A percentile compares a stretch with the other conserved stretches of the same genome.
Conservation (phyloP, 164 flowering plant species). For the Saururus chinensis region DNA sequence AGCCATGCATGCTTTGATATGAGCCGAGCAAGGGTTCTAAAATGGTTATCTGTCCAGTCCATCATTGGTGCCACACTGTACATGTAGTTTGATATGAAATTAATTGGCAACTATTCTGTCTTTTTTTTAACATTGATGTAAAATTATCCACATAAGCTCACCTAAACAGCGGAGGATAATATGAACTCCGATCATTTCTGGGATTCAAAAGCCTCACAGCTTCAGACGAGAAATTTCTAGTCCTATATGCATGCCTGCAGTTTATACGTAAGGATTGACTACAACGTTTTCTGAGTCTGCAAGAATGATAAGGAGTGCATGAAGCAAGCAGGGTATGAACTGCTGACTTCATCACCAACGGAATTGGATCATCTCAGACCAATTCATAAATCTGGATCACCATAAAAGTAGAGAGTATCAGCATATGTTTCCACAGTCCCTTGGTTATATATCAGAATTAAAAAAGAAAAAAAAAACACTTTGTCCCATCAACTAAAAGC, state of each 20-base stretch:
- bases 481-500: too few relatives aligned
- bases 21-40: constrained; percentile 82
- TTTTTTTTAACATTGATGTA: too few relatives aligned
- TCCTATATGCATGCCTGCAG: too few relatives aligned
- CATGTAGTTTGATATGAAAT: background rate
- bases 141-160: constrained; percentile 4
- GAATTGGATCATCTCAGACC: constrained; percentile 18
- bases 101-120: too few relatives aligned
- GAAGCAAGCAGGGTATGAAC: constrained; percentile 41
- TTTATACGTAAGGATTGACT: constrained; percentile 21
- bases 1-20: constrained; percentile 94
- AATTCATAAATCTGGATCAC: background rate
- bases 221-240: constrained; percentile 6
- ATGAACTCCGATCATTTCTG: constrained; percentile 18
- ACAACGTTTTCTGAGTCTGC: constrained; percentile 25
- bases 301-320: constrained; percentile 31
- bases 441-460: too few relatives aligned
- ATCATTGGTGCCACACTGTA: constrained; percentile 96
- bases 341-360: constrained; percentile 43
- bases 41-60: constrained; percentile 92
- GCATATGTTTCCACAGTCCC: too few relatives aligned
- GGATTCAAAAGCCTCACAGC: constrained; percentile 16
- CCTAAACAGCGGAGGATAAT: constrained; percentile 85
- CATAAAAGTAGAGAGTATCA: too few relatives aligned
- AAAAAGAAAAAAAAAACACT: too few relatives aligned